Base-by-base conservation (phyloP, 1,284 basidiomycete genomes). In the Apiotrichum domesticum region DNA sequence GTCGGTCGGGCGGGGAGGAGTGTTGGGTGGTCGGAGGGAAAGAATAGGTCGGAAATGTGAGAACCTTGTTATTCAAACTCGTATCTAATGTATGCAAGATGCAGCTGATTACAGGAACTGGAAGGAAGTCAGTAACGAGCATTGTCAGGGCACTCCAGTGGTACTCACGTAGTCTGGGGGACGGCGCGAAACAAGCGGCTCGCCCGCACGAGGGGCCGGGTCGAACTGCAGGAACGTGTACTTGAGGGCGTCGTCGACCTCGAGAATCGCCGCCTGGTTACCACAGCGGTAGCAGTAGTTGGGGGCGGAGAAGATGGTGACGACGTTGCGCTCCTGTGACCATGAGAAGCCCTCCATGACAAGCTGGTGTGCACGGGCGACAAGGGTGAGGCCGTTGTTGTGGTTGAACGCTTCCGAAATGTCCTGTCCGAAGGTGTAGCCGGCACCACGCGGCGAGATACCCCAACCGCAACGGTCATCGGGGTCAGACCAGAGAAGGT, bases 401-500 rank as follows among this genome's bases (percentile, higher is more conserved):
- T 98, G 96, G 78, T 98, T 83, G 76, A 83, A 83, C 8, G 81
- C 81, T 65, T 83, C 81, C 32, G 78, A 80, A 66, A 99, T 99
- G 74, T 99, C 96, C 77, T 98, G 95, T 32, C 96, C 96, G 73
- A 99, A 99, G 8, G 95, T 98, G 79, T 98, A 98, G 7, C 96
- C 96, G 40, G 96, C 96, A 64, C 96, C 96, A 76, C 96, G 88
- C 43, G 96, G 96, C 68, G 92, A 96, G 72, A 98, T 98, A 40
- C 96, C 96, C 96, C 96, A 99, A 50, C 96, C 96, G 76, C 93
- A 97, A 56, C 96, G 87, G 79, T 98, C 95, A 75, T 99, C 95
- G 42, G 95, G 95, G 79, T 99, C 95, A 55, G 94, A 98, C 95
- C 95, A 98, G 55, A 98, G 83, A 55, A 98, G 81, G 78, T 98